Base-by-base conservation (phyloP, 495 filamentous ascomycete species). In the Annulohypoxylon moriforme region DNA sequence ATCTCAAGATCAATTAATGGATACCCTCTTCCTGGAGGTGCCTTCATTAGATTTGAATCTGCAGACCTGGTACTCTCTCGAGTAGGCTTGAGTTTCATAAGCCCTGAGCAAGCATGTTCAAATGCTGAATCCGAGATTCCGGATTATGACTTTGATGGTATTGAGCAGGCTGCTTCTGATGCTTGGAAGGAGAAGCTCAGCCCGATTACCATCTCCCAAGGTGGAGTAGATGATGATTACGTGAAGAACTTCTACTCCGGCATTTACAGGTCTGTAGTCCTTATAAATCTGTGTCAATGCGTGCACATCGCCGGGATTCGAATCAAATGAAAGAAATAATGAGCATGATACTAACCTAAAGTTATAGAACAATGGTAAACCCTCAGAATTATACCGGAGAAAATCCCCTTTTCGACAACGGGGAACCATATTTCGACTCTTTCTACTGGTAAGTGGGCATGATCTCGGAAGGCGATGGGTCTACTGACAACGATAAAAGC, bases 371-470 rank as follows among this genome's bases (percentile, higher is more conserved):
- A 6, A 86, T 92, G 85, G 85, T 93, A 34, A 90, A 88, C 46
- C 91, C 91, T 3, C 91, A 94, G 73, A 90, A 93, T 62, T 93
- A 93, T 71, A 93, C 92, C 0, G 91, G 91, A 0, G 92, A 94
- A 74, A 94, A 94, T 63, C 92, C 91, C 7, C 73, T 90, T 0
- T 94, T 91, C 89, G 64, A 87, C 8, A 91, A 87, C 34, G 82
- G 80, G 25, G 92, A 93, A 79, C 92, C 92, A 11, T 93, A 94
- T 69, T 94, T 89, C 72, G 92, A 94, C 76, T 91, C 89, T n/a
- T 93, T 88, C 65, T 94, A 93, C 74, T 93, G 89, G 64, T 89
- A 76, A 79, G 85, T 18, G 24, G 11, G 4, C 5, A 14, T 34
- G 56, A 10, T 1, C 0, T 20, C 18, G 22, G 31, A 81, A 78